phyloP scores from a whole-genome alignment of 345 rosid species.

The Euphorbia pulcherrima region DNA sequence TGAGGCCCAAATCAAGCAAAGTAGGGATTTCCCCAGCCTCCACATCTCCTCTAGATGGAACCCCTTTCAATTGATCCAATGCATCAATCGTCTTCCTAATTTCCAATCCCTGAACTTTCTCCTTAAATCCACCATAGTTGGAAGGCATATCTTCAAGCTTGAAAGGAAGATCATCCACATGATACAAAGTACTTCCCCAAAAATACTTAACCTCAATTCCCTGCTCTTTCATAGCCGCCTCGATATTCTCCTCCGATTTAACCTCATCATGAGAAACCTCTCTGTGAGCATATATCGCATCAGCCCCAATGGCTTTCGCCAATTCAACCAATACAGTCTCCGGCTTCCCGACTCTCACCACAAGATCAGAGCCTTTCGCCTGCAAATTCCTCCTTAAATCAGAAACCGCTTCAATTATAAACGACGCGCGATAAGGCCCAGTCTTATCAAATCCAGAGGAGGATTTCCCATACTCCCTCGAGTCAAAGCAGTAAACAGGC shows the following conservation, averaged over 20 bases:
- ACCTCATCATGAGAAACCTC: constrained; percentile 88
- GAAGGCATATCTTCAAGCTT: constrained; percentile 80
- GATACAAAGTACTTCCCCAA: constrained; percentile 97
- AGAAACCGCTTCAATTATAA: constrained; percentile 79
- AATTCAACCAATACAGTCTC: constrained; percentile 72
- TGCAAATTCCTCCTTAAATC: constrained; percentile 88
- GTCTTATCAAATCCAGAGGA: constrained; percentile 85
- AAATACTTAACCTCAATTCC: constrained; percentile 81
- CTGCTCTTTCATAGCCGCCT: constrained; percentile 80
- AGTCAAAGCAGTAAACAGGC: constrained; percentile 96
- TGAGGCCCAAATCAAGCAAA: constrained; percentile 78
- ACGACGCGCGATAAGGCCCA: constrained; percentile 80
- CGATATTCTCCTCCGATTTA: constrained; percentile 82
- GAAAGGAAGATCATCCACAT: constrained; percentile 89
- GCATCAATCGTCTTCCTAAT: constrained; percentile 81
- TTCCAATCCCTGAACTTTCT: constrained; percentile 69
- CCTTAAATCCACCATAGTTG: constrained; percentile 70
- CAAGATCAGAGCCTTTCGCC: constrained; percentile 87
- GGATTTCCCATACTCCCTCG: constrained; percentile 86
- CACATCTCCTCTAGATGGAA: constrained; percentile 88
- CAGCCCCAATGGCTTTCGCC: constrained; percentile 88
- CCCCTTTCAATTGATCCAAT: constrained; percentile 74
- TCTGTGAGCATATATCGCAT: constrained; percentile 78
- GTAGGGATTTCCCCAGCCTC: constrained; percentile 90
- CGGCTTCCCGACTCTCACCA: constrained; percentile 79